Conservation (phyloP, 2,329 filamentous ascomycete genomes). For the Phaeosphaeriaceae sp. region DNA sequence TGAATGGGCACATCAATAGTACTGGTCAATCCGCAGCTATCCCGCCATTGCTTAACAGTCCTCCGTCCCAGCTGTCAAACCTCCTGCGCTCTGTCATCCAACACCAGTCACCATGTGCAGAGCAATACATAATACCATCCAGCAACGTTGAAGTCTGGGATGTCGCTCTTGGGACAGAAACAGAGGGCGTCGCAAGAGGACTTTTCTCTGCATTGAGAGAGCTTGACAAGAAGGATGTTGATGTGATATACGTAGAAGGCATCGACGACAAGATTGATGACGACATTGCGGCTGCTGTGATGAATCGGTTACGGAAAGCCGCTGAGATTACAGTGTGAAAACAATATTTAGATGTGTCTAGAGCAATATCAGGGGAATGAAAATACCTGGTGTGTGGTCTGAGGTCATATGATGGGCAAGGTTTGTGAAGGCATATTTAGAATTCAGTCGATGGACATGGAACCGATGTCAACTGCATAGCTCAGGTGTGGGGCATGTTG, state of each 20-base stretch:
- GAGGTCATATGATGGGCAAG: too few species aligned
- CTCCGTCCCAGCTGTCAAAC: conserved; percentile 29
- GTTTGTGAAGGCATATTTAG: too few species aligned
- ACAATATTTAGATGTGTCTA: neutral
- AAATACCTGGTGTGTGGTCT: too few species aligned
- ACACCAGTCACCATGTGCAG: conserved; percentile 40
- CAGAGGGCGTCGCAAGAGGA: conserved; percentile 78
- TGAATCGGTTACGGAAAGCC: conserved; percentile 59
- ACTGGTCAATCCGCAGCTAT: neutral
- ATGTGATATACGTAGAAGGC: conserved; percentile 90
- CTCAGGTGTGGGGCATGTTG: too few species aligned
- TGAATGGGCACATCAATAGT: conserved; percentile 19
- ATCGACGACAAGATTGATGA: conserved; percentile 71
- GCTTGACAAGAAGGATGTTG: conserved; percentile 78
- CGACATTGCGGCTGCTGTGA: conserved; percentile 76
- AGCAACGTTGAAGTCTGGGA: conserved; percentile 60
- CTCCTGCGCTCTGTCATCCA: conserved; percentile 44
- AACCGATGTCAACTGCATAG: too few species aligned
- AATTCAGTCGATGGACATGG: too few species aligned
- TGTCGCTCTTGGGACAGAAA: conserved; percentile 73
- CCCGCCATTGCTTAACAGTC: neutral
- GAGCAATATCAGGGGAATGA: too few species aligned
- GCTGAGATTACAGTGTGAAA: conserved; percentile 43
- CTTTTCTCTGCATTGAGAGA: conserved; percentile 87
- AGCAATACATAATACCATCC: conserved; percentile 20